Percentiles rank a stretch among this genome's conserved stretches.
phyloP scores from a whole-genome alignment of 2,329 filamentous ascomycete genomes.

The Aspergillus fumigatiaffinis region DNA sequence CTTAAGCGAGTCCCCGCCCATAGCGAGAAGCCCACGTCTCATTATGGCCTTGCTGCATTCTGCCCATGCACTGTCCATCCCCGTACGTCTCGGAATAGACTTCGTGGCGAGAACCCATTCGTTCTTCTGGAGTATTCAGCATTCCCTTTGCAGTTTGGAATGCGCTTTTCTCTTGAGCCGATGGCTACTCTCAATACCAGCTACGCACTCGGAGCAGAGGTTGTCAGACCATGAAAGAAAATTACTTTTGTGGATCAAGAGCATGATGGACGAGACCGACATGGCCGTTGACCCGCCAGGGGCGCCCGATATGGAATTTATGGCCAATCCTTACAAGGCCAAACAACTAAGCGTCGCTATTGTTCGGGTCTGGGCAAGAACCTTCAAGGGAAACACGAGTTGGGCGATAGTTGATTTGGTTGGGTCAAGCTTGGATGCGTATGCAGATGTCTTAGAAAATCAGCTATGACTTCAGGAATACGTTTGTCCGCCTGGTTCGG shows the following conservation, averaged over 20 bases:
- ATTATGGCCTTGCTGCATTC: conserved; percentile 51
- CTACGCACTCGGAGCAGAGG: conserved; percentile 39
- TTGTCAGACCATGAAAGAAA: conserved; percentile 47
- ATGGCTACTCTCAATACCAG: conserved; percentile 44
- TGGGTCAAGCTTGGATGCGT: conserved; percentile 44
- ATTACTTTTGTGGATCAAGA: conserved; percentile 46
- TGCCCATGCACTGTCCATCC: conserved; percentile 53
- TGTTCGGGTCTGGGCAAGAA: conserved; percentile 45
- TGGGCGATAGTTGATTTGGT: conserved; percentile 48
- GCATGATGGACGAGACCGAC: conserved; percentile 49
- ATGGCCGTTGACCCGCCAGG: conserved; percentile 40
- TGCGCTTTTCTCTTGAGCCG: conserved; percentile 49
- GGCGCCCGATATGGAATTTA: conserved; percentile 39
- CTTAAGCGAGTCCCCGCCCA: conserved; percentile 40
- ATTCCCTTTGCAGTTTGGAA: conserved; percentile 52
- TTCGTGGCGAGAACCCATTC: conserved; percentile 52
- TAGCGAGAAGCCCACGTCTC: conserved; percentile 43
- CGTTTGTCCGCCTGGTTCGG: background rate
- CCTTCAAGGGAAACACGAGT: conserved; percentile 46
- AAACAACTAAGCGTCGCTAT: conserved; percentile 47
- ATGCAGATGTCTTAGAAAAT: conserved; percentile 43
- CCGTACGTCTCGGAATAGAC: conserved; percentile 50
- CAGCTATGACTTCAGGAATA: conserved; percentile 13
- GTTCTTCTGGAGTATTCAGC: conserved; percentile 54
- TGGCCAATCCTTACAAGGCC: conserved; percentile 41